Conservation (phyloP, 2,329 filamentous ascomycete species). For the Exophiala dermatitidis region DNA sequence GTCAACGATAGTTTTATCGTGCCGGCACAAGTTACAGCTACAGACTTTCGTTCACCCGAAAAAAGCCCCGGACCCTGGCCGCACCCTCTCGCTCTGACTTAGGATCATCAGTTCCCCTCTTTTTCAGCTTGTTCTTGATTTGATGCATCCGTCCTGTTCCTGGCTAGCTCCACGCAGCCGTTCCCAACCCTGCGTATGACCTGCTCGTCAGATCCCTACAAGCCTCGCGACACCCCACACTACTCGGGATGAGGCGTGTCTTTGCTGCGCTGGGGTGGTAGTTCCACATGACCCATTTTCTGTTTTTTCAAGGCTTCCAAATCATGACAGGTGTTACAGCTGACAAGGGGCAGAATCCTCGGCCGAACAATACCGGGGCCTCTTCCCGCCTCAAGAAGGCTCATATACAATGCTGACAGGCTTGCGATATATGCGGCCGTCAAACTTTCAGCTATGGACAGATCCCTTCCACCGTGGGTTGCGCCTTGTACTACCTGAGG, state of each 20-base stretch:
- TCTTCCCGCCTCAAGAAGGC: no score
- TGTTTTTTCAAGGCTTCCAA: no score
- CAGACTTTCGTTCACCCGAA: background rate
- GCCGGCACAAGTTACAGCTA: background rate
- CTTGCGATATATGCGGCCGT: no score
- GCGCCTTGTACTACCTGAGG: no score
- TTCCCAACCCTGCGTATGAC: slow-evolving; percentile 7
- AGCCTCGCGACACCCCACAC: slow-evolving; percentile 14
- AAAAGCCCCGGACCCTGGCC: background rate
- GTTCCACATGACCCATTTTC: slow-evolving; percentile 1
- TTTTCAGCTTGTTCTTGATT: slow-evolving; percentile 11
- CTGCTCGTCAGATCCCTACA: background rate
- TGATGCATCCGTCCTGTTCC: slow-evolving; percentile 10
- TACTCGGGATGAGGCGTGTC: slow-evolving; percentile 1
- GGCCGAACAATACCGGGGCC: no score
- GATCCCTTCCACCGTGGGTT: no score
- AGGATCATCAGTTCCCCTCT: slow-evolving; percentile 4
- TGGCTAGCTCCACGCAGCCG: slow-evolving; percentile 7
- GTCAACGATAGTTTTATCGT: background rate
- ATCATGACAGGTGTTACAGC: no score
- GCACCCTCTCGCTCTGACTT: background rate
- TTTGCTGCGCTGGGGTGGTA: slow-evolving; percentile 4
- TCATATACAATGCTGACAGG: no score
- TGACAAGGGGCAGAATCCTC: no score
- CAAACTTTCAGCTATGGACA: no score